Evolutionary conservation across 495 filamentous ascomycete genomes (phyloP).

Genomic region (Neurospora hispaniola): DNA sequence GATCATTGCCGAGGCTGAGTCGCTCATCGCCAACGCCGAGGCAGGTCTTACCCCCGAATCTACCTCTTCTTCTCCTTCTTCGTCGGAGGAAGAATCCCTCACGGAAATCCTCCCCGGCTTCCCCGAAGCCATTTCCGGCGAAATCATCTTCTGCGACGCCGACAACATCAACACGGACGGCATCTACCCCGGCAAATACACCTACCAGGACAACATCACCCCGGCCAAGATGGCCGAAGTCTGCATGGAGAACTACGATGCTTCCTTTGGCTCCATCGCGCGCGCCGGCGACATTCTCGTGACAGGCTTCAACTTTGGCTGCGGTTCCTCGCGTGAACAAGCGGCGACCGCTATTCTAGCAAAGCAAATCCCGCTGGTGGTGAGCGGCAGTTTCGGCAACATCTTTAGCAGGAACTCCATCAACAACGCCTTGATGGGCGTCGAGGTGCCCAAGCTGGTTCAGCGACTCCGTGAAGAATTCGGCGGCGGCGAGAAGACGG

Average conservation of each 20-base stretch:
- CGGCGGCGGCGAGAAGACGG: slow-evolving; percentile 20
- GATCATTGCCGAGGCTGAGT: slow-evolving; percentile 54
- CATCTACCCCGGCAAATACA: slow-evolving; percentile 77
- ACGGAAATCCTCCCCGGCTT: slow-evolving; percentile 63
- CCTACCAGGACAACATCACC: slow-evolving; percentile 78
- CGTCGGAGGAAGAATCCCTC: slow-evolving; percentile 22
- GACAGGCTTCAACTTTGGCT: slow-evolving; percentile 84
- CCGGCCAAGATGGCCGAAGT: slow-evolving; percentile 72
- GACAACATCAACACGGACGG: slow-evolving; percentile 71
- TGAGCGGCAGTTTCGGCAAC: slow-evolving; percentile 78
- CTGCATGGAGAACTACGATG: slow-evolving; percentile 90
- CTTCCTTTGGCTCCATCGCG: slow-evolving; percentile 48
- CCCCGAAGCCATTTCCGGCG: slow-evolving; percentile 51
- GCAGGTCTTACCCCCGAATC: slow-evolving; percentile 5
- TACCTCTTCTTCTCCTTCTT: slow-evolving; percentile 2
- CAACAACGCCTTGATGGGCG: slow-evolving; percentile 81
- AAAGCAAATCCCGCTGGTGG: slow-evolving; percentile 72
- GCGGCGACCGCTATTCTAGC: slow-evolving; percentile 84
- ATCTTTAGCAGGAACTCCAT: slow-evolving; percentile 85
- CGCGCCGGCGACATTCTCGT: slow-evolving; percentile 69
- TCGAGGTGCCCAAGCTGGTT: slow-evolving; percentile 71
- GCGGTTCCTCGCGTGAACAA: slow-evolving; percentile 67
- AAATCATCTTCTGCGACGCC: slow-evolving; percentile 60
- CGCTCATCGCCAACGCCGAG: slow-evolving; percentile 35
- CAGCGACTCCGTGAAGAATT: slow-evolving; percentile 59